phyloP scores from a whole-genome alignment of 352 stramenopile genomes.

The Blastocystis sp. region DNA sequence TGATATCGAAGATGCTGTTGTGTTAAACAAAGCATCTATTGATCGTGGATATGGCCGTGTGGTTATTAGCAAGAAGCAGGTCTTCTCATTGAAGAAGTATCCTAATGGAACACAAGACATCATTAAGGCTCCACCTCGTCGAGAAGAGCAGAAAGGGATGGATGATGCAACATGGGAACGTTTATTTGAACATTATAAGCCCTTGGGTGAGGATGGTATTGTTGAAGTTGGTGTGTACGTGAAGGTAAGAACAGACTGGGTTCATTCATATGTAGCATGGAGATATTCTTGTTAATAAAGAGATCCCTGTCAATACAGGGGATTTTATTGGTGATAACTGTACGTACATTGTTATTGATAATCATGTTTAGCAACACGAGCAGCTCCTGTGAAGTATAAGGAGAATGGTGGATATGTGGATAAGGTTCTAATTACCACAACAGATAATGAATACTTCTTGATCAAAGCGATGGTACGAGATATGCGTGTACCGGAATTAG shows the following conservation, averaged over 20 bases:
- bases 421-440: conserved; percentile 94
- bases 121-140: conserved; percentile 82
- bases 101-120: conserved; percentile 87
- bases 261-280: conserved; percentile 69
- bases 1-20: conserved; percentile 99
- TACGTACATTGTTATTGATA: neutral
- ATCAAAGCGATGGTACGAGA: conserved; percentile 87
- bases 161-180: conserved; percentile 68
- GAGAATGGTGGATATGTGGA: conserved; percentile 88
- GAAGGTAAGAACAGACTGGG: neutral
- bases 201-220: conserved; percentile 92
- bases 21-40: conserved; percentile 92
- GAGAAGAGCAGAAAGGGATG: conserved; percentile 67
- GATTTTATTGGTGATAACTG: conserved; percentile 68
- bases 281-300: conserved; percentile 95
- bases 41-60: conserved; percentile 94
- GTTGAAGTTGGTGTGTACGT: conserved; percentile 75
- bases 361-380: conserved; percentile 46
- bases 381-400: conserved; percentile 86
- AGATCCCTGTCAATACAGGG: conserved; percentile 84
- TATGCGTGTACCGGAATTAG: conserved; percentile 88
- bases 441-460: conserved; percentile 90
- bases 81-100: conserved; percentile 91
- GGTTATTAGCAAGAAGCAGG: conserved; percentile 95
- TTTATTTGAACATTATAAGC: conserved; percentile 79